Evolutionary conservation across 371 early-diverging fungal genomes (phyloP).

Genomic region (Apophysomyces trapeziformis): DNA sequence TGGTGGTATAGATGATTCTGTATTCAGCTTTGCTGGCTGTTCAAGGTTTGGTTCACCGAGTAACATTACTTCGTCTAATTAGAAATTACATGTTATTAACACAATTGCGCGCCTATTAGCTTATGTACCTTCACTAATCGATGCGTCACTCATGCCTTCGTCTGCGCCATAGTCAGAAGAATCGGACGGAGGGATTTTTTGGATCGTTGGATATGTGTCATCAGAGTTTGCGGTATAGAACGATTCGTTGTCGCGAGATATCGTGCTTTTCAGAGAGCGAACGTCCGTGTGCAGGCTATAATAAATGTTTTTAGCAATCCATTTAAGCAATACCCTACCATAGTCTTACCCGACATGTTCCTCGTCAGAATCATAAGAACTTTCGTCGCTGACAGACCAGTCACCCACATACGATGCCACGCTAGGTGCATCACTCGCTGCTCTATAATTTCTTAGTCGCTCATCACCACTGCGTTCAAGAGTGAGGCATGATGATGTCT

Average conservation of each 20-base stretch:
- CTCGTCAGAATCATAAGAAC: slow-evolving; percentile 1
- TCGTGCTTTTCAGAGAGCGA: slow-evolving; percentile 29
- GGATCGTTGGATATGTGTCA: slow-evolving; percentile 13
- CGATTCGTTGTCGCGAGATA: slow-evolving; percentile 42
- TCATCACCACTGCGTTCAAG: slow-evolving; percentile 16
- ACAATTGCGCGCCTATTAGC: not conserved
- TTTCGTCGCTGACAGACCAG: slow-evolving; percentile 17
- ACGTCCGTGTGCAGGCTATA: not conserved
- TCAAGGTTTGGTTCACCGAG: not conserved
- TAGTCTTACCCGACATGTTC: not conserved
- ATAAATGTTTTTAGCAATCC: not conserved
- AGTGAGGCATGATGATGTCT: slow-evolving; percentile 1
- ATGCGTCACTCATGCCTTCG: slow-evolving; percentile 20
- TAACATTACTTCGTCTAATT: not conserved
- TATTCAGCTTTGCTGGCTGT: slow-evolving; percentile 7
- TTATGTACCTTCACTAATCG: slow-evolving; percentile 19
- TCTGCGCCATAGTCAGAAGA: slow-evolving; percentile 23
- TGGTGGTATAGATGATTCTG: slow-evolving; percentile 43
- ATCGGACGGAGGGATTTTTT: slow-evolving; percentile 4
- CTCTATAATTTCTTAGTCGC: slow-evolving; percentile 9
- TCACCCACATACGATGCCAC: slow-evolving; percentile 26
- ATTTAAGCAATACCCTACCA: not conserved
- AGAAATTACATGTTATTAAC: not conserved
- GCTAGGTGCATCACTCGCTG: slow-evolving; percentile 25
- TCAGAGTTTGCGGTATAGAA: slow-evolving; percentile 43